Percentiles rank a stretch among this genome's conserved stretches.
phyloP scores from a whole-genome alignment of 1,139 yeast species.

The Debaryomyces psychrophilus region DNA sequence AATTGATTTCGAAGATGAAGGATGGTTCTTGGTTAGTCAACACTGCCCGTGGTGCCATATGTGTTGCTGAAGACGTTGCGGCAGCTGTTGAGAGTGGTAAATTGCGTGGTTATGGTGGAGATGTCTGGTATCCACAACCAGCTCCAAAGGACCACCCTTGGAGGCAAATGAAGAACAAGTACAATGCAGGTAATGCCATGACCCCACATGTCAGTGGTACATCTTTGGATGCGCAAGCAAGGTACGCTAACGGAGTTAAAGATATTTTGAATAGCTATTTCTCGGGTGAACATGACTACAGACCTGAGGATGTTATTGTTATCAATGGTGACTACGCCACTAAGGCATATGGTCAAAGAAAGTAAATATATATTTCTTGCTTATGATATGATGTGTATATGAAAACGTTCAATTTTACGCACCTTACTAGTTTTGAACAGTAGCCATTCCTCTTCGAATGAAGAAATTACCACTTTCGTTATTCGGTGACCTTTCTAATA shows the following conservation, averaged over 20 bases:
- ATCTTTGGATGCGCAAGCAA: constrained; percentile 74
- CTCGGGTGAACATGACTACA: constrained; percentile 63
- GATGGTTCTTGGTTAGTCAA: constrained; percentile 77
- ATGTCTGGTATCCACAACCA: constrained; percentile 83
- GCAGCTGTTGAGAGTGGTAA: constrained; percentile 72
- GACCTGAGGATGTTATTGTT: constrained; percentile 74
- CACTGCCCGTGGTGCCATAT: constrained; percentile 85
- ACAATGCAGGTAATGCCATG: constrained; percentile 83
- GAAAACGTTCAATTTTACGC: not conserved
- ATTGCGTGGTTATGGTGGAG: constrained; percentile 80
- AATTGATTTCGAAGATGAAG: constrained; percentile 70
- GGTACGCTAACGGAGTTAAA: constrained; percentile 73
- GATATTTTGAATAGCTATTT: constrained; percentile 66
- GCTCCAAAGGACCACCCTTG: constrained; percentile 79
- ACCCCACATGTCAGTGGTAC: constrained; percentile 84
- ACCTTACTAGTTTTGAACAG: not conserved
- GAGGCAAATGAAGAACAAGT: constrained; percentile 67
- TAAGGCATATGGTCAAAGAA: constrained; percentile 65
- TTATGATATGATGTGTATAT: not conserved
- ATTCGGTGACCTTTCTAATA: not conserved
- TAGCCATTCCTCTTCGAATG: not conserved
- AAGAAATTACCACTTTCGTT: constrained; percentile 1
- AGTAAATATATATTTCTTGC: constrained; percentile 15
- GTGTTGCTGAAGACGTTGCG: constrained; percentile 73
- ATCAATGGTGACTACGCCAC: constrained; percentile 75